phyloP scores from a whole-genome alignment of 352 stramenopile species.

The Globisporangium orthogonon region DNA sequence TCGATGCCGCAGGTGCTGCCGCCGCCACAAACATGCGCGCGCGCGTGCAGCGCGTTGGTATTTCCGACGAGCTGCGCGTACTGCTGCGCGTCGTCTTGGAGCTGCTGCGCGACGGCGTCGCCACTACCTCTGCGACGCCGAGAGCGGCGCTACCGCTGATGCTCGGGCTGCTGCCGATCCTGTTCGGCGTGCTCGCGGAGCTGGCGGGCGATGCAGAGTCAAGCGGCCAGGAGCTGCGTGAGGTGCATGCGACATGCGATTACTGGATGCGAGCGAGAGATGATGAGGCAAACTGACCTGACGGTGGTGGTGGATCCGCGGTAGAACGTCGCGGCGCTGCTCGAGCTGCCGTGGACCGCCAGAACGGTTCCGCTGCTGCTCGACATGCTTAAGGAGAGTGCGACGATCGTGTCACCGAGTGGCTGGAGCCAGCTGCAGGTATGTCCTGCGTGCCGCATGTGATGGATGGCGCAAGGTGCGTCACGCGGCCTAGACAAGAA shows the following conservation, averaged over 20 bases:
- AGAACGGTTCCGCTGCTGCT: constrained; percentile 49
- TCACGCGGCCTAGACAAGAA: no score
- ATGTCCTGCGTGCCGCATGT: no score
- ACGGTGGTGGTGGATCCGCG: neutral
- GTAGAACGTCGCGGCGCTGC: constrained; percentile 49
- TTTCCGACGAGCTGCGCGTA: constrained; percentile 41
- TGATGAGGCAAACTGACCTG: neutral
- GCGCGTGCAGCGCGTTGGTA: constrained; percentile 9
- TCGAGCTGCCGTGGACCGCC: constrained; percentile 62
- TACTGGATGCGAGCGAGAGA: no score
- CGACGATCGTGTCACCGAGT: constrained; percentile 26
- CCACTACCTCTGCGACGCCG: constrained; percentile 9
- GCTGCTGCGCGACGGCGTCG: constrained; percentile 44
- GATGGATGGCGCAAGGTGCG: no score
- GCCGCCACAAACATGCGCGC: neutral
- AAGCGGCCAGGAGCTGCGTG: constrained; percentile 14
- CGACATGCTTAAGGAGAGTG: constrained; percentile 47
- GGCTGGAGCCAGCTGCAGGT: constrained; percentile 48
- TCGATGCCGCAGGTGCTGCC: constrained; percentile 19
- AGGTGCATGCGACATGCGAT: constrained; percentile 13
- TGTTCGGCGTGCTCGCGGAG: constrained; percentile 42
- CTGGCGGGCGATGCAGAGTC: constrained; percentile 1
- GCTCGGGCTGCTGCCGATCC: constrained; percentile 49
- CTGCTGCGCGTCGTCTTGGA: constrained; percentile 52
- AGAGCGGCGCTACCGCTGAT: constrained; percentile 50